Percentiles rank a stretch among this genome's conserved stretches.
Conservation (phyloP, 208 protist species). For the Herpetomonas muscarum region DNA sequence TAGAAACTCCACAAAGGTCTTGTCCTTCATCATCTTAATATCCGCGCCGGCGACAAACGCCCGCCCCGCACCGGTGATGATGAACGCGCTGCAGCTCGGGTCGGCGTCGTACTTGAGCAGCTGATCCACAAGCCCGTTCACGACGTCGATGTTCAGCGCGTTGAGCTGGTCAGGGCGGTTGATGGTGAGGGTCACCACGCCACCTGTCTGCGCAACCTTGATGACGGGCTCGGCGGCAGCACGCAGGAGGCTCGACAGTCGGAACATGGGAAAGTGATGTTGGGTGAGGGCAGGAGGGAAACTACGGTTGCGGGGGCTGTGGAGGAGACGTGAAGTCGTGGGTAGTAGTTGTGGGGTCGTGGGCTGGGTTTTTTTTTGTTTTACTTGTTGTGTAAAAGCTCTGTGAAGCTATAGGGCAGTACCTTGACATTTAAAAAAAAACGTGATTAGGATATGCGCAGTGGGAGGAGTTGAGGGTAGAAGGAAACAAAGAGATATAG, state of each 20-base stretch:
- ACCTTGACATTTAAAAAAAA: too few relatives aligned
- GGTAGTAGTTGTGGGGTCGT: too few relatives aligned
- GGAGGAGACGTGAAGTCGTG: too few relatives aligned
- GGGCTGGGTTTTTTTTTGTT: too few relatives aligned
- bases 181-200: constrained; percentile 85
- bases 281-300: not conserved
- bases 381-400: too few relatives aligned
- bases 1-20: constrained; percentile 72
- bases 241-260: constrained; percentile 29
- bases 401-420: too few relatives aligned
- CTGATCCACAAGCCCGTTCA: constrained; percentile 55
- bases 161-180: constrained; percentile 94
- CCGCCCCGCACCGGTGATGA: constrained; percentile 92
- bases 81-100: constrained; percentile 71
- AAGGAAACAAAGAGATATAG: too few relatives aligned
- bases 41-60: constrained; percentile 96
- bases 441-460: too few relatives aligned
- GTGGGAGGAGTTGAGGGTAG: too few relatives aligned
- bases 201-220: constrained; percentile 41
- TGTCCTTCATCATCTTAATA: constrained; percentile 93
- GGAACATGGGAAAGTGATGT: constrained; percentile 31
- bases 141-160: constrained; percentile 86
- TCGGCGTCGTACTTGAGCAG: constrained; percentile 84
- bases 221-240: constrained; percentile 44
- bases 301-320: too few relatives aligned